phyloP scores from a whole-genome alignment of 768 basidiomycete genomes.

The Pholiota microspora region DNA sequence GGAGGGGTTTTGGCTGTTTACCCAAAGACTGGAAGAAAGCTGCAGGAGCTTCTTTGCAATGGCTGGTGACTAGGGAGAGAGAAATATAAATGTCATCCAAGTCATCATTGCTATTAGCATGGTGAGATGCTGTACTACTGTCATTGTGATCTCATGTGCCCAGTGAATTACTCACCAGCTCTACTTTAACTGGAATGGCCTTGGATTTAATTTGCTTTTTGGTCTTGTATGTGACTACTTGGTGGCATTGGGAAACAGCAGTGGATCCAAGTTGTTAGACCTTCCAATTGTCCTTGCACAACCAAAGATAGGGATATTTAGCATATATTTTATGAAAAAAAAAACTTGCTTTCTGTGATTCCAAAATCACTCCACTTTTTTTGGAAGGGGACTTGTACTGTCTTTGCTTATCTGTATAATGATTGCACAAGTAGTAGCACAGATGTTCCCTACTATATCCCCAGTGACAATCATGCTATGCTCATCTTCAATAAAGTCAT shows the following conservation, averaged over 20 bases:
- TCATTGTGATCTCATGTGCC: no score
- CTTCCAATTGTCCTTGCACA: slow-evolving; percentile 13
- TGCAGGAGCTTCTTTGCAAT: no score
- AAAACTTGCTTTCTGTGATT: slow-evolving; percentile 1
- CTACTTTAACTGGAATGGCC: not conserved
- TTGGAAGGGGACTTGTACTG: not conserved
- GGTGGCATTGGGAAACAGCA: not conserved
- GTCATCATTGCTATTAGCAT: not conserved
- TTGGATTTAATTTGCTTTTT: not conserved
- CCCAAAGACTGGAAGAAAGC: no score
- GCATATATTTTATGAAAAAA: slow-evolving; percentile 8
- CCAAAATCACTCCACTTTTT: not conserved
- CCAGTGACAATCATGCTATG: not conserved
- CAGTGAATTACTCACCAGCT: no score
- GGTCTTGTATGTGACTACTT: not conserved
- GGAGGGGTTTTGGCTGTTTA: not conserved
- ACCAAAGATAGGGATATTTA: slow-evolving; percentile 1
- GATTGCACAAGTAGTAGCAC: not conserved
- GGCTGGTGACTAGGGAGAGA: not conserved
- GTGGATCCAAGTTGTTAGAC: slow-evolving; percentile 1
- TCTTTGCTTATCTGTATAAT: not conserved
- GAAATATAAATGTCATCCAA: not conserved
- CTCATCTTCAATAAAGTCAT: not conserved
- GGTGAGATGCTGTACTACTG: no score
- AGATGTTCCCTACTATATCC: not conserved